phyloP scores from a whole-genome alignment of 2,329 filamentous ascomycete species.

The Canariomyces notabilis region DNA sequence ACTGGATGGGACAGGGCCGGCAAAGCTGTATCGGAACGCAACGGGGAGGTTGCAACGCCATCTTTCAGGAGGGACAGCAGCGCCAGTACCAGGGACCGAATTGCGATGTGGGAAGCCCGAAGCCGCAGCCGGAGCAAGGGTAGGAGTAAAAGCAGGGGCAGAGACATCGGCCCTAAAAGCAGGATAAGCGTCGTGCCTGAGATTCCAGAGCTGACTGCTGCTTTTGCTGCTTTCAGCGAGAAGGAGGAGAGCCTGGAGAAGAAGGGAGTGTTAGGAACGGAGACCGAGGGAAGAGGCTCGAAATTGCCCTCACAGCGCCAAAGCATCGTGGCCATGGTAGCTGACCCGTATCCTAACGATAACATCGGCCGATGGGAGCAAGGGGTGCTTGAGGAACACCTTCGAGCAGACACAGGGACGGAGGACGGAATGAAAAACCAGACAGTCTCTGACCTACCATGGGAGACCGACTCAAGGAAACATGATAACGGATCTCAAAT shows the following conservation, averaged over 20 bases:
- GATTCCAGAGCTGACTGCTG: conserved; percentile 15
- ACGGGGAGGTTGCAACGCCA: conserved; percentile 1
- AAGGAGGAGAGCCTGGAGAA: background rate
- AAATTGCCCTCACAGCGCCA: no score
- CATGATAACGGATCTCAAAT: no score
- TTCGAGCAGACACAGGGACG: background rate
- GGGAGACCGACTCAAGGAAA: no score
- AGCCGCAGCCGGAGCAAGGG: conserved; percentile 16
- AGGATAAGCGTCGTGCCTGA: conserved; percentile 21
- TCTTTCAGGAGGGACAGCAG: conserved; percentile 7
- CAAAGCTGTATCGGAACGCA: no score
- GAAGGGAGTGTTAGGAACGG: background rate
- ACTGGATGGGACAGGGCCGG: background rate
- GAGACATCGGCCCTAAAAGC: conserved; percentile 9
- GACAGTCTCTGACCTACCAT: no score
- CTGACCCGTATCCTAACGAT: no score
- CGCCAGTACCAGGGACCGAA: conserved; percentile 14
- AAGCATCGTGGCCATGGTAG: no score
- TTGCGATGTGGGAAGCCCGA: conserved; percentile 16
- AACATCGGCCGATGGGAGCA: background rate
- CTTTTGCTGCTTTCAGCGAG: conserved; percentile 2
- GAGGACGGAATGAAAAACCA: no score
- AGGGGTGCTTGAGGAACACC: background rate
- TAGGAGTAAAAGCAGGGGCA: conserved; percentile 17
- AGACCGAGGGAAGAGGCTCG: no score